Base-by-base conservation (phyloP, 208 protist genomes). In the Acanthamoeba divionensis region DNA sequence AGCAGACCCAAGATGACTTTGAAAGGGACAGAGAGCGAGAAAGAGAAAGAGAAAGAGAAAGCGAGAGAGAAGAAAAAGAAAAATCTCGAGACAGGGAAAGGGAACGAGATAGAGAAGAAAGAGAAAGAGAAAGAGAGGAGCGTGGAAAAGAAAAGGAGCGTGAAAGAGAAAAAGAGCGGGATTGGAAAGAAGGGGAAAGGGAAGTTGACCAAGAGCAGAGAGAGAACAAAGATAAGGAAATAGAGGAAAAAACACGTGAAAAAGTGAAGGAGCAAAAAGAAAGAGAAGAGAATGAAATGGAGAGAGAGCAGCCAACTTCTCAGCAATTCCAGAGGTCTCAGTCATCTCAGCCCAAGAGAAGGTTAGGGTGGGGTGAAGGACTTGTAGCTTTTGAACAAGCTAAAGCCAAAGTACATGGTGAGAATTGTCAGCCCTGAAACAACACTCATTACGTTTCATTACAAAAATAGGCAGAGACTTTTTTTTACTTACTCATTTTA, bases 291-390 rank as follows among this genome's bases (percentile, higher is more conserved):
- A 62, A 29, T 62, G 54, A 62, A 29, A n/a, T 29, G 6, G n/a
- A 62, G 54, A n/a, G 24, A 29, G n/a, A 62, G 54, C 54, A 73
- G 65, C 65, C 41, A 45, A 38, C 24, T 21, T 7, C 6, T 9
- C 65, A 24, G 8, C 5, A 63, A 63, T 63, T 24, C 4, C 26
- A 29, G 5, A 29, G 55, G 26, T 24, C 55, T 63, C 55, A 63
- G 55, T 63, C 65, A 21, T 21, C 36, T 15, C 75, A 85, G 33
- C 75, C 75, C n/a, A 57, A 55, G 52, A 48, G 75, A 10, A 62
- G 75, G 50, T 55, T 85, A 29, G 75, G 75, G 8, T 85, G 75
- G 75, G 75, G 75, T 57, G 75, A 85, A 63, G 75, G 75, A 5
- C 29, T 85, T 36, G 75, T 85, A 12, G 75, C 75, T 13, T 85